Base-by-base conservation (phyloP, 257 asterid genomes). In the Parsonsia alboflavescens region DNA sequence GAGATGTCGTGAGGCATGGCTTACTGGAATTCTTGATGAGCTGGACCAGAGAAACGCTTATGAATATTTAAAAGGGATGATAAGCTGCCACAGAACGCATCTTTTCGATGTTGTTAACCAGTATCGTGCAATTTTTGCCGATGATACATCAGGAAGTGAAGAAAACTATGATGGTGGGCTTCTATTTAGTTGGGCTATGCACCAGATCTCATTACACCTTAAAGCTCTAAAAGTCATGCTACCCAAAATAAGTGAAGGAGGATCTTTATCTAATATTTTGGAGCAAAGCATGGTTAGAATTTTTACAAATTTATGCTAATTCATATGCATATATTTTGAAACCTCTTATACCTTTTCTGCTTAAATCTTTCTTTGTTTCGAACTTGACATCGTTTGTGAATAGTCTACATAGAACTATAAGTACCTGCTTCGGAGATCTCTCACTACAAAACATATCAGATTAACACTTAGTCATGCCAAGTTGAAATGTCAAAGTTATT, bases 101-200 rank as follows among this genome's bases (percentile, higher is more conserved):
- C 98, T 95, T 70, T 92, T 95, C 83, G 98, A 95, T 80, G 98
- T 95, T 80, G 97, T 95, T 83, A 95, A 89, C 90, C 99, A 95
- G 80, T 95, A 95, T 80, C 90, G 99, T 79, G 98, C 99, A 54
- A 95, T 90, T 81, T 95, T 95, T 48, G 89, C 96, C 36, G 98
- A 95, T 86, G 96, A 90, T 84, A 88, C 98, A 39, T 90, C 98
- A 65, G 97, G 93, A 77, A 92, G 84, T 83, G 99, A 95, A 86
- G 98, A 90, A 82, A 95, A 92, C 81, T 84, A 88, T 75, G 99
- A 95, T 79, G 99, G 99, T 8, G 98, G 99, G 74, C 98, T 95
- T 83, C 92, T 95, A 72, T 95, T 90, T 84, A 96, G 89, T 85
- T 95, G 99, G 99, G 96, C 98, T 81, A 88, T 89, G 97, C 99